Conservation (phyloP, 78 protist genomes). For the Dictyostelium discoideum region DNA sequence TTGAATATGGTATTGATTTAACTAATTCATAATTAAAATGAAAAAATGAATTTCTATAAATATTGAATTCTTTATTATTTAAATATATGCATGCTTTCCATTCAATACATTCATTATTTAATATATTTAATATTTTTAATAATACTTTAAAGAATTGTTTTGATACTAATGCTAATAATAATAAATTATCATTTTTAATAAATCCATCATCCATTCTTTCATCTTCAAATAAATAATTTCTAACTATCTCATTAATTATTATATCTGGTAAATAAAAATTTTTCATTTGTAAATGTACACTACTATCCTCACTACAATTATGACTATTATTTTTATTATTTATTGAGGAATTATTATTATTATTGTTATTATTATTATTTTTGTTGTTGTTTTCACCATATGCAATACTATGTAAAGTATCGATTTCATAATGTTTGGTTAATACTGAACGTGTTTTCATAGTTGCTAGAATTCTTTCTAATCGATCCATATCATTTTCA, state of each 20-base stretch:
- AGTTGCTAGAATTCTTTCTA: too few relatives aligned
- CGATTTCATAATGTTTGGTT: too few relatives aligned
- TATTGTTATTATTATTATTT: too few relatives aligned
- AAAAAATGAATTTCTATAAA: not conserved
- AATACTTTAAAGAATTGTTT: not conserved
- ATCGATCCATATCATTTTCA: not conserved
- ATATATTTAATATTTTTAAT: not conserved
- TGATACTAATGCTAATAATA: not conserved
- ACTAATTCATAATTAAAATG: not conserved
- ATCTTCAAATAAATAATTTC: too few relatives aligned
- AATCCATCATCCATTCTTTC: not conserved
- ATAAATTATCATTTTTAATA: too few relatives aligned
- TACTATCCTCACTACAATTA: too few relatives aligned
- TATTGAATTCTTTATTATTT: not conserved
- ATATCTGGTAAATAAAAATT: not conserved
- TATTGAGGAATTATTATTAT: too few relatives aligned
- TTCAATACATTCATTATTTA: not conserved
- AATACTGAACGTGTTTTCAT: too few relatives aligned
- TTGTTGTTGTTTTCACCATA: too few relatives aligned
- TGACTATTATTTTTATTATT: too few relatives aligned
- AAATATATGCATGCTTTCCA: not conserved
- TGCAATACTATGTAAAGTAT: too few relatives aligned
- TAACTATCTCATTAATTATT: not conserved
- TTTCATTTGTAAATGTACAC: too few relatives aligned
- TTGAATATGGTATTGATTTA: not conserved